Evolutionary conservation across 169 alveolate genomes (phyloP).

Genomic region (Plasmodium vivax): DNA sequence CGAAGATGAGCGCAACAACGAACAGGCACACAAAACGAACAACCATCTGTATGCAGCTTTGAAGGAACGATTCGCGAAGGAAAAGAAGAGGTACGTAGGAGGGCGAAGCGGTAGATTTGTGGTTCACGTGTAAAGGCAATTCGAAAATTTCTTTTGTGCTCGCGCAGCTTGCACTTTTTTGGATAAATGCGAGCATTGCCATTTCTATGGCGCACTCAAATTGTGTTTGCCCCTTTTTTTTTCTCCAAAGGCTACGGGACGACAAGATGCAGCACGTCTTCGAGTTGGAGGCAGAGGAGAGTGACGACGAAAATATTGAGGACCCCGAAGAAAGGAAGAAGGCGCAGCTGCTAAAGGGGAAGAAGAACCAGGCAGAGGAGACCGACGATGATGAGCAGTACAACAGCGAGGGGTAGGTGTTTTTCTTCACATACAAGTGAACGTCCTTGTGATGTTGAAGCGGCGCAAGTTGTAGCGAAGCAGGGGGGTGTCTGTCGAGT

Average conservation of each 20-base stretch:
- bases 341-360: slow-evolving; percentile 18
- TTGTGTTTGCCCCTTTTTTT: neutral
- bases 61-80: slow-evolving; percentile 1
- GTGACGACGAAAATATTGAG: slow-evolving; percentile 71
- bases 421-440: neutral
- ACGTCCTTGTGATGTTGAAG: neutral
- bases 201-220: neutral
- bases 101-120: neutral
- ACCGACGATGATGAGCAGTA: slow-evolving; percentile 45
- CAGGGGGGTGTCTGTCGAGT: neutral
- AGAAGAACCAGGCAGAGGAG: slow-evolving; percentile 12
- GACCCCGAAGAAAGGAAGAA: slow-evolving; percentile 42
- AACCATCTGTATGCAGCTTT: neutral
- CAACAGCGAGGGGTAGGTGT: slow-evolving; percentile 54
- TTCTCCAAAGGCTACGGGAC: neutral
- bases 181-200: neutral
- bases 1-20: neutral
- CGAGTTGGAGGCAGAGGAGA: slow-evolving; percentile 74
- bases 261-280: slow-evolving; percentile 32
- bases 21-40: neutral
- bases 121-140: neutral
- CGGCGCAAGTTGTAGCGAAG: neutral
- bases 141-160: neutral
- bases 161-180: neutral
- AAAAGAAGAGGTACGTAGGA: slow-evolving; percentile 33